Percentiles rank a stretch among this genome's conserved stretches.
Evolutionary conservation across 441 rosid genomes (phyloP).

Genomic region (Bruguiera hainesii): DNA sequence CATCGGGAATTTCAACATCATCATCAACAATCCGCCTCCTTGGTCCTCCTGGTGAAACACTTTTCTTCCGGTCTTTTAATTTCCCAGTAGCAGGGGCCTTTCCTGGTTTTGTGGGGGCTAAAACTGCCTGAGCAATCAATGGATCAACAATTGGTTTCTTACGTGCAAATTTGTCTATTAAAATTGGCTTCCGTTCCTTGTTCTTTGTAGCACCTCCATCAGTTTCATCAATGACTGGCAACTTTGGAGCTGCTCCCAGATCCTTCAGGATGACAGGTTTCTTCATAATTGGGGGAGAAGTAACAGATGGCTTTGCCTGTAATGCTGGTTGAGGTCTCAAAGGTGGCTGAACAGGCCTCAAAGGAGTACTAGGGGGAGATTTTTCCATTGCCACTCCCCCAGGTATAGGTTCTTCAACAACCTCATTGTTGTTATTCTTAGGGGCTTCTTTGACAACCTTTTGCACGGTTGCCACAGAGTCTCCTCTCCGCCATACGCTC

Average conservation of each 20-base stretch:
- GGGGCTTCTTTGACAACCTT: slow-evolving; percentile 63
- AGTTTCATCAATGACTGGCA: slow-evolving; percentile 30
- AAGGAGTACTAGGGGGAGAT: slow-evolving; percentile 32
- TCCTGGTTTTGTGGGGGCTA: slow-evolving; percentile 75
- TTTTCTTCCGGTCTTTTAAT: slow-evolving; percentile 72
- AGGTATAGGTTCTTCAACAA: slow-evolving; percentile 24
- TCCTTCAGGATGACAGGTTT: slow-evolving; percentile 76
- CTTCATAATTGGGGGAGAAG: slow-evolving; percentile 55
- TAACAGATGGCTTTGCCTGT: slow-evolving; percentile 68
- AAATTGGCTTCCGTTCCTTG: slow-evolving; percentile 66
- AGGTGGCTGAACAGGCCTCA: slow-evolving; percentile 55
- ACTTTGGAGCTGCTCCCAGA: slow-evolving; percentile 61
- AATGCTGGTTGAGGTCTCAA: slow-evolving; percentile 64
- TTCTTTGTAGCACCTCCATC: slow-evolving; percentile 29
- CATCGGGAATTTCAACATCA: slow-evolving; percentile 55
- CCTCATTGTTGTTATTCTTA: slow-evolving; percentile 28
- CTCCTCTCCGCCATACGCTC: slow-evolving; percentile 98
- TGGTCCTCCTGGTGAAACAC: slow-evolving; percentile 49
- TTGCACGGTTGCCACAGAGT: slow-evolving; percentile 54
- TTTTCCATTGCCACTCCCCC: slow-evolving; percentile 23
- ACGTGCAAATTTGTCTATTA: slow-evolving; percentile 85
- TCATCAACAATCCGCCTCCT: slow-evolving; percentile 59
- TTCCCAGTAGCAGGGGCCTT: slow-evolving; percentile 69
- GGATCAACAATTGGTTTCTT: slow-evolving; percentile 73
- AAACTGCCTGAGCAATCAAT: slow-evolving; percentile 58